These are phyloP conservation scores for Megacollybia marginata DNA, from an alignment of 768 basidiomycete genomes.

Conservation along the genomic window DNA sequence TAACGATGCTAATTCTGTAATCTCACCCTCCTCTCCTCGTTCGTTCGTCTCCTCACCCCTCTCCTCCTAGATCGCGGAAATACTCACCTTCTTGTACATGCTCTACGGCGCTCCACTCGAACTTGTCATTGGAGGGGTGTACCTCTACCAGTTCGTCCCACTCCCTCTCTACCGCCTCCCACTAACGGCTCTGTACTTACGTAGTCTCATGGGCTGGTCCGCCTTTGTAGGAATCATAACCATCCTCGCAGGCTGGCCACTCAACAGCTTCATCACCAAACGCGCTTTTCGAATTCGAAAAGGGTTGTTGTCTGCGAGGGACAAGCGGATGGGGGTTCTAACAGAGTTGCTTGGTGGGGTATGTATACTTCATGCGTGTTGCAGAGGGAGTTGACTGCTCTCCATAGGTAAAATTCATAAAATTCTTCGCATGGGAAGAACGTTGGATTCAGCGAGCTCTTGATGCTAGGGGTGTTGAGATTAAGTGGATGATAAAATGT, in stretches of 20 bases:
- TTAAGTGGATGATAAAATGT: constrained; percentile 75
- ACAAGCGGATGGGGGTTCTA: constrained; percentile 70
- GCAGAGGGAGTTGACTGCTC: too few relatives aligned
- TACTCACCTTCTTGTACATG: constrained; percentile 53
- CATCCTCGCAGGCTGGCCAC: constrained; percentile 56
- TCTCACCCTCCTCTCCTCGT: constrained; percentile 6
- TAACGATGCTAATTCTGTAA: constrained; percentile 56
- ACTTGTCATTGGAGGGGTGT: constrained; percentile 14
- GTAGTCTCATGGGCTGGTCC: constrained; percentile 54
- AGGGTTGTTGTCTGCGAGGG: constrained; percentile 50
- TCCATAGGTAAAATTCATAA: constrained; percentile 51
- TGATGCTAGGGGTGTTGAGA: constrained; percentile 60
- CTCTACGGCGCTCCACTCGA: constrained; percentile 55
- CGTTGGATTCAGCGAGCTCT: constrained; percentile 63
- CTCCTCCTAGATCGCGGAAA: constrained; percentile 38
- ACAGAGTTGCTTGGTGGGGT: constrained; percentile 72
- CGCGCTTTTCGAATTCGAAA: constrained; percentile 56
- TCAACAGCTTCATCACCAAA: constrained; percentile 60
- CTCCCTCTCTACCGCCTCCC: not conserved
- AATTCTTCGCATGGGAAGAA: constrained; percentile 81
- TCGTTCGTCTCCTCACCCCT: not conserved
- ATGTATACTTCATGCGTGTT: not conserved
- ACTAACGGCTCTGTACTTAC: not conserved
- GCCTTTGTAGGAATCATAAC: constrained; percentile 76
- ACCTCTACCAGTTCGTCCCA: constrained; percentile 63